Evolutionary conservation across 352 stramenopile genomes (phyloP), one percentile per base, ranked within the genome.

Genomic region (Peronospora tabacina): DNA sequence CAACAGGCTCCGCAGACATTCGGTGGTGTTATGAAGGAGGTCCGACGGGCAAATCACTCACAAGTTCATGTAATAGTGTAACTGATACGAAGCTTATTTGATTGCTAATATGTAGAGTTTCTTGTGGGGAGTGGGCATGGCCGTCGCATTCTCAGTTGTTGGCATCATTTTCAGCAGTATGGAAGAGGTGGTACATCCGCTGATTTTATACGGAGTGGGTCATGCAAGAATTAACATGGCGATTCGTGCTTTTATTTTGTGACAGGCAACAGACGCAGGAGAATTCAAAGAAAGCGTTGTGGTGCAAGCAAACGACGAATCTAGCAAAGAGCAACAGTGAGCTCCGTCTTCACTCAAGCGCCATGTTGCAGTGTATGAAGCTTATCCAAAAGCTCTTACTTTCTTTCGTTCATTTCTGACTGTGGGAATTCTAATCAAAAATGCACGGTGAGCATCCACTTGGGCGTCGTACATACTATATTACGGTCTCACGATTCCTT

Each of bases 91-190:
- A 26, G 22, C n/a, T n/a, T n/a, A 26, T 7, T 26, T 49, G 15
- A n/a, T 19, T 17, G 16, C 16, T 42, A 10, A 16, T 42, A 9
- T 51, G 22, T 51, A 91, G 80, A 88, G 72, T 43, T 91, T 91
- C 41, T 49, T 87, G 11, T 91, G 75, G 74, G 80, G 77, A 3
- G 64, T 87, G 44, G 80, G 80, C 34, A 89, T 91, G 77, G 71
- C 80, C 2, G 47, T 87, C 1, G 80, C 71, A 20, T 91, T 91
- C 51, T 75, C 75, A 6, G 54, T 88, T 12, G 52, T 91, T 17
- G 80, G 80, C 20, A 64, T 81, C 20, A 68, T 88, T 52, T 76
- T 86, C 51, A 72, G 72, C 44, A 61, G 58, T 22, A 84, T 86
- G 72, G 74, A 88, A 52, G 70, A 84, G 63, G 77, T 84, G 24